Evolutionary conservation across 1,284 basidiomycete species (phyloP).

Genomic region (Pulchroboletus neoregius): DNA sequence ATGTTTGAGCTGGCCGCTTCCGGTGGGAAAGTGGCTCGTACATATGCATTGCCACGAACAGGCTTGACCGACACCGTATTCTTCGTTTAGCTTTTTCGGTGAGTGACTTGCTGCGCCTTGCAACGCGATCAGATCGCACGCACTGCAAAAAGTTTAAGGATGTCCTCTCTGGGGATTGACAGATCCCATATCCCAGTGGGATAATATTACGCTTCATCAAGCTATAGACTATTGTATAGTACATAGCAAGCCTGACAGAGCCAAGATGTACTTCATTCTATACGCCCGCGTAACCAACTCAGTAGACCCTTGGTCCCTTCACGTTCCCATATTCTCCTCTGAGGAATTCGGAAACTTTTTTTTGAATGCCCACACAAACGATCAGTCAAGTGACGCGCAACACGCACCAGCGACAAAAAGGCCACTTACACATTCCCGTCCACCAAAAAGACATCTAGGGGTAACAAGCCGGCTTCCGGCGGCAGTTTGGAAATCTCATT

Average conservation of each 20-base stretch:
- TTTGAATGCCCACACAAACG: not conserved
- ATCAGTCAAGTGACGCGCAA: not conserved
- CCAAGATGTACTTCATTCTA: slow-evolving; percentile 43
- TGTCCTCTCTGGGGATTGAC: no score
- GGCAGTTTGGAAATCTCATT: slow-evolving; percentile 70
- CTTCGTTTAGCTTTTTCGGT: no score
- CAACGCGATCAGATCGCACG: no score
- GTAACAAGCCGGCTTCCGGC: slow-evolving; percentile 64
- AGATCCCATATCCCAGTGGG: not conserved
- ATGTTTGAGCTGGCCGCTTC: no score
- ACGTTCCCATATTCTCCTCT: slow-evolving; percentile 73
- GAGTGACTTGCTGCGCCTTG: no score
- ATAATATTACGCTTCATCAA: not conserved
- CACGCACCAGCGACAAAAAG: not conserved
- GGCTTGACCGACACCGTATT: no score
- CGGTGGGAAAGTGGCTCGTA: no score
- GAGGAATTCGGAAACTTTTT: slow-evolving; percentile 72
- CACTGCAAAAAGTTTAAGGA: no score
- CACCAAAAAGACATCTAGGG: slow-evolving; percentile 73
- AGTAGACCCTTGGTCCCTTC: slow-evolving; percentile 78
- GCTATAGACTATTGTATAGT: not conserved
- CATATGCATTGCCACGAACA: no score
- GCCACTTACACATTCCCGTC: slow-evolving; percentile 77
- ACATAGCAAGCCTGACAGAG: not conserved
- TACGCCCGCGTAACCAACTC: slow-evolving; percentile 67